A percentile compares a stretch with the other conserved stretches of the same genome.
Conservation (phyloP, 1,139 yeast species). For the Nakaseomyces delphensis region DNA sequence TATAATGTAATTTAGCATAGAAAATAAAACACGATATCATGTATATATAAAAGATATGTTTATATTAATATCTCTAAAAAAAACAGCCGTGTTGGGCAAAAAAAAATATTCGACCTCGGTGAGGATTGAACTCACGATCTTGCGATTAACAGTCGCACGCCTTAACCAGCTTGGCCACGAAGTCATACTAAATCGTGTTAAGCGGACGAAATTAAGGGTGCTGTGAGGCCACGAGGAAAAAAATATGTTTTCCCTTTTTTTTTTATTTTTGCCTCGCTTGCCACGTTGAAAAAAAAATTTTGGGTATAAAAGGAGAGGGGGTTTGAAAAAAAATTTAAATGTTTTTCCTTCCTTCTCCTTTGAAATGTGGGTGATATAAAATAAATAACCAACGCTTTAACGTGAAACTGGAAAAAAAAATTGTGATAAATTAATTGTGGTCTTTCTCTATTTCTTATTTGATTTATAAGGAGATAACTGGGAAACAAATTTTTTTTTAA, state of each 20-base stretch:
- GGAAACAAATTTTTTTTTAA: too few relatives aligned
- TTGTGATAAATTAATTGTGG: too few relatives aligned
- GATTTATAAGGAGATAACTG: too few relatives aligned
- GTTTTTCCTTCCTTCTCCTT: neutral
- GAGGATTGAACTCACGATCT: slow-evolving; percentile 28
- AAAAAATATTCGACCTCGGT: slow-evolving; percentile 18
- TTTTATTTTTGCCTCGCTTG: neutral
- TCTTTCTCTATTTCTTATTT: too few relatives aligned
- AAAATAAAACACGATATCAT: too few relatives aligned
- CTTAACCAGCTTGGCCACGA: slow-evolving; percentile 27
- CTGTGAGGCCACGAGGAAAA: neutral
- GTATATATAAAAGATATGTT: too few relatives aligned
- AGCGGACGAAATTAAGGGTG: neutral
- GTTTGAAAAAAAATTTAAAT: neutral
- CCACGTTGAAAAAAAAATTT: neutral
- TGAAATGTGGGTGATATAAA: neutral
- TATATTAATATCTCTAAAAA: neutral
- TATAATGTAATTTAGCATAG: too few relatives aligned
- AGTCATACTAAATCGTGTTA: slow-evolving; percentile 12
- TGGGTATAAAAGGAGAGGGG: neutral
- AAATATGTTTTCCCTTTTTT: neutral
- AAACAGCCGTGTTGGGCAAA: neutral
- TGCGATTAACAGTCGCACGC: slow-evolving; percentile 30
- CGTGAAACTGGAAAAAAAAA: neutral
- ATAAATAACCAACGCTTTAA: too few relatives aligned